Conservation (phyloP, 495 filamentous ascomycete genomes). For the Podospora pseudocomata region DNA sequence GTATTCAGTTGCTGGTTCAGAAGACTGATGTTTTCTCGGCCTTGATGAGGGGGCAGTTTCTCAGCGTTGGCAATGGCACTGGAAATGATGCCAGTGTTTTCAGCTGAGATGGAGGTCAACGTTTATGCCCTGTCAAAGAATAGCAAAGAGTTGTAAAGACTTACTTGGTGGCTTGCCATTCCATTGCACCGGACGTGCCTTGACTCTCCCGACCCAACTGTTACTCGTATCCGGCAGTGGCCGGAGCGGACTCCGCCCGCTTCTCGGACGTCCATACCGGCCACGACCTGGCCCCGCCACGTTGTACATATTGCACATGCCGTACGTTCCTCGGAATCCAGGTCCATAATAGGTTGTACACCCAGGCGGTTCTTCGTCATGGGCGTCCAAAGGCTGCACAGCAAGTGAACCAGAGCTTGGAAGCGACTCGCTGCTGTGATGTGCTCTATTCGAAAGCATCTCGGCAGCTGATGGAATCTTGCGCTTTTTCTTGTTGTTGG, state of each 20-base stretch:
- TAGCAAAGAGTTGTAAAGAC: conserved; percentile 17
- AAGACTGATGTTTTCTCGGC: conserved; percentile 71
- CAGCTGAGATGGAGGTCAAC: conserved; percentile 24
- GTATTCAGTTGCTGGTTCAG: conserved; percentile 64
- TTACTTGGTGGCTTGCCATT: conserved; percentile 38
- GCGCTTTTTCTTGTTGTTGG: conserved; percentile 98
- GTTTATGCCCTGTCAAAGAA: background rate
- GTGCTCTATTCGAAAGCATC: conserved; percentile 47
- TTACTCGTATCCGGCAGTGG: conserved; percentile 49
- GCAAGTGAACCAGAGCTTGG: conserved; percentile 25
- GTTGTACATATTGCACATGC: conserved; percentile 32
- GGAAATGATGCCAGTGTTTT: conserved; percentile 77
- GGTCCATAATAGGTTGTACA: too few species aligned
- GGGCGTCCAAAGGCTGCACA: conserved; percentile 29
- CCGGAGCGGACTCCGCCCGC: conserved; percentile 64
- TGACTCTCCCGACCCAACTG: conserved; percentile 50
- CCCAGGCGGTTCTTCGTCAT: conserved; percentile 36
- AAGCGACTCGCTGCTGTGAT: conserved; percentile 47
- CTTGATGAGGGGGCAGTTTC: conserved; percentile 57
- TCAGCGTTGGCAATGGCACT: conserved; percentile 86
- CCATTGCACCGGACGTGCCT: conserved; percentile 44
- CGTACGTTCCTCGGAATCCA: background rate
- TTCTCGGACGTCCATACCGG: conserved; percentile 63
- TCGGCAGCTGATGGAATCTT: conserved; percentile 91
- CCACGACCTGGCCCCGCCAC: conserved; percentile 79